These are phyloP conservation scores for Posidonia oceanica DNA, from an alignment of 116 monocot genomes.

Conservation along the genomic window DNA sequence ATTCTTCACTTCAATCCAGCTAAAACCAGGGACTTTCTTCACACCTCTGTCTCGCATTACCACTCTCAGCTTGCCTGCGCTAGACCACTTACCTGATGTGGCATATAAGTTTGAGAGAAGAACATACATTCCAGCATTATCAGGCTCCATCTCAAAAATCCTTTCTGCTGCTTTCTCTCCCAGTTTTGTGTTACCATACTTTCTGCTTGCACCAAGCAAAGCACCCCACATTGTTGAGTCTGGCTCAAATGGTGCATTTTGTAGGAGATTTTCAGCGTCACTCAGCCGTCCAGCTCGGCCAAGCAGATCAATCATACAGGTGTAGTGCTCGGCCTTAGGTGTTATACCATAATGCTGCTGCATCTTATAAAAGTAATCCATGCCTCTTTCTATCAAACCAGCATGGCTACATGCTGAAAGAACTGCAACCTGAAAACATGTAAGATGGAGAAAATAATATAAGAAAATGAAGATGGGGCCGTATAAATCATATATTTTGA, in stretches of 20 bases:
- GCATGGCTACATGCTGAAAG: conserved; percentile 27
- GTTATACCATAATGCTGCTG: conserved; percentile 37
- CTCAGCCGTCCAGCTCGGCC: conserved; percentile 62
- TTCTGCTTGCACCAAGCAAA: conserved; percentile 76
- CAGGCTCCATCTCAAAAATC: conserved; percentile 68
- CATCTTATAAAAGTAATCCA: conserved; percentile 59
- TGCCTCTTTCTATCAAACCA: conserved; percentile 24
- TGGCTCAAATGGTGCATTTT: conserved; percentile 57
- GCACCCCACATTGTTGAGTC: conserved; percentile 89
- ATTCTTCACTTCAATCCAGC: conserved; percentile 82
- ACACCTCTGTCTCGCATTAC: conserved; percentile 59
- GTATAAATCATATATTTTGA: not conserved
- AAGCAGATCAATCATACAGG: conserved; percentile 83
- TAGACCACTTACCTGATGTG: conserved; percentile 42
- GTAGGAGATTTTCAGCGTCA: conserved; percentile 46
- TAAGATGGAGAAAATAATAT: not conserved
- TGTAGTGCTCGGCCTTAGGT: conserved; percentile 62
- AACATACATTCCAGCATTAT: conserved; percentile 83
- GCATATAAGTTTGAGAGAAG: conserved; percentile 80
- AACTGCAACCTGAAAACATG: conserved; percentile 15
- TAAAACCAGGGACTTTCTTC: conserved; percentile 79
- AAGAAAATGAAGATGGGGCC: not conserved
- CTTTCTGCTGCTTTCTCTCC: conserved; percentile 51
- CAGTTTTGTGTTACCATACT: conserved; percentile 46
- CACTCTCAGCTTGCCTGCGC: conserved; percentile 41